Conservation (phyloP, 2,329 filamentous ascomycete species). For the Penicillium sumatraense region DNA sequence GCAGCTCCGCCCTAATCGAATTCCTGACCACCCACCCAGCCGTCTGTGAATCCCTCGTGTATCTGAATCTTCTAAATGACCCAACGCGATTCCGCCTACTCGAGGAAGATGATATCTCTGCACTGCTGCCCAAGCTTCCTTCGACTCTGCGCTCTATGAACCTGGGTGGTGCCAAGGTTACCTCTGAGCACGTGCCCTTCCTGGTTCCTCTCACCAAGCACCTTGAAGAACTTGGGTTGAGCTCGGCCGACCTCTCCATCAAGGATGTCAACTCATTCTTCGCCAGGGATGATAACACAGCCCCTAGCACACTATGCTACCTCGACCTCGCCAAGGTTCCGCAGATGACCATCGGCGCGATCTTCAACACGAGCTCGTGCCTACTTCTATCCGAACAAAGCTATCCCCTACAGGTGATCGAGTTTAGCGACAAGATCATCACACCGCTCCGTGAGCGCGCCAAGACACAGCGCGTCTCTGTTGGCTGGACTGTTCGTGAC, state of each 20-base stretch:
- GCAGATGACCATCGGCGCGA: conserved; percentile 58
- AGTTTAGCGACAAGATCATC: conserved; percentile 72
- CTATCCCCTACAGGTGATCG: conserved; percentile 74
- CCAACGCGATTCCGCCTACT: conserved; percentile 73
- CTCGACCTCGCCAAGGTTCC: conserved; percentile 76
- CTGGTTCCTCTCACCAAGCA: conserved; percentile 70
- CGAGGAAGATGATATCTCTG: conserved; percentile 66
- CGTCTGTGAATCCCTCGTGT: conserved; percentile 66
- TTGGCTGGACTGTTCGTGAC: conserved; percentile 74
- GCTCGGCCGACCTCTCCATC: conserved; percentile 67
- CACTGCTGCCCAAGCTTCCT: conserved; percentile 69
- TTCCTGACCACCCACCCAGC: conserved; percentile 75
- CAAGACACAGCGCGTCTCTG: conserved; percentile 57
- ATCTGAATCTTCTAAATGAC: conserved; percentile 74
- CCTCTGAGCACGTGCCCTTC: conserved; percentile 64
- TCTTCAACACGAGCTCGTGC: conserved; percentile 61
- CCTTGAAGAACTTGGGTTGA: conserved; percentile 76
- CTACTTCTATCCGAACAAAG: conserved; percentile 64
- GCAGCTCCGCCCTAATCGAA: conserved; percentile 68
- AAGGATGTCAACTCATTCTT: conserved; percentile 69
- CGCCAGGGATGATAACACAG: conserved; percentile 32
- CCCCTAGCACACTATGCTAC: conserved; percentile 64
- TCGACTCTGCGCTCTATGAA: conserved; percentile 72
- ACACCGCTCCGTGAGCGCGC: conserved; percentile 66
- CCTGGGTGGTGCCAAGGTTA: conserved; percentile 75